Base-by-base conservation (phyloP, 2,329 filamentous ascomycete genomes). In the Chaetomium sp. region DNA sequence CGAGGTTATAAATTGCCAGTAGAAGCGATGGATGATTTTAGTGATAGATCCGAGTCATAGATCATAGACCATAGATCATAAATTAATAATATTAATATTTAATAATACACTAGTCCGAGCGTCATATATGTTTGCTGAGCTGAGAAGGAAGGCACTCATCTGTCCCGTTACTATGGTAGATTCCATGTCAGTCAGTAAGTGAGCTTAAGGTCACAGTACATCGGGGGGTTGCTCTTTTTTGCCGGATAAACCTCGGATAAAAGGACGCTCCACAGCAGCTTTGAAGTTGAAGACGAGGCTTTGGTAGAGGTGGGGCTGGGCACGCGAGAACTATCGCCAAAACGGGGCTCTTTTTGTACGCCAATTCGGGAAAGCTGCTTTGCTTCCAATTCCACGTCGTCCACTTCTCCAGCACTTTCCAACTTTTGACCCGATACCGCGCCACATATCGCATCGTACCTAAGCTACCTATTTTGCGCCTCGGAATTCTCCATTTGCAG, bases 281-380 rank as follows among this genome's bases (percentile, higher is more conserved):
- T 27, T 9, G 21, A 51, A 21, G 23, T 4, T 6, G 23, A n/a
- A n/a, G n/a, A 12, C 6, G 33, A 7, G 53, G 53, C n/a, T 25
- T 23, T 9, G 7, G 31, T 6, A 13, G 21, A 25, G 54, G 62
- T 59, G 55, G 49, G 55, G n/a, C n/a, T n/a, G n/a, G n/a, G 55
- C 61, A 63, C 23, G 61, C 61, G 55, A 58, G 38, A 29, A 2
- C 9, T 2, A 23, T 54, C 29, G 29, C 29, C 25, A 19, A 23
- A 13, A 19, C 51, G 16, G 12, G 42, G 42, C 27, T 33, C 19
- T 45, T 59, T 59, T 50, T 59, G 42, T 33, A 8, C 47, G 57
- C 53, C 60, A 19, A 51, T 62, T 57, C 29, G 29, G 60, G 60
- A 56, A 62, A 54, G 35, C 16, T 42, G 35, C 59, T 35, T 49